These are phyloP conservation scores for Chlamydomonas applanata DNA, from an alignment of 139 green algal species.

Conservation along the genomic window DNA sequence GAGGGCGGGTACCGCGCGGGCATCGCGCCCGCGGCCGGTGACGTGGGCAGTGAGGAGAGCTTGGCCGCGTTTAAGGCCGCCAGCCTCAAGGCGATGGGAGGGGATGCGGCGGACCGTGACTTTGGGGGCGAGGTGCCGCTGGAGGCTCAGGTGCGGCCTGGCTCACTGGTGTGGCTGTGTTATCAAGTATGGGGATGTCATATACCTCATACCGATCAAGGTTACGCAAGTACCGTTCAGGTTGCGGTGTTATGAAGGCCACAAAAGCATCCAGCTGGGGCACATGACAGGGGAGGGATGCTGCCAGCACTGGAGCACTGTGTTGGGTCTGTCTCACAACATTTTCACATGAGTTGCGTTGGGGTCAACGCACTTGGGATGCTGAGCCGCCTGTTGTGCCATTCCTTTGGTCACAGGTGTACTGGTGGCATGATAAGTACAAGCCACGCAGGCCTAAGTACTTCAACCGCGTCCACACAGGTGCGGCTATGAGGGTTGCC, in stretches of 20 bases:
- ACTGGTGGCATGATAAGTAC: slow-evolving; percentile 99
- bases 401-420: slow-evolving; percentile 62
- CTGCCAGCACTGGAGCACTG: too few relatives aligned
- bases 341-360: too few relatives aligned
- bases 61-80: slow-evolving; percentile 14
- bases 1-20: background rate
- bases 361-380: too few relatives aligned
- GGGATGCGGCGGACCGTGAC: slow-evolving; percentile 59
- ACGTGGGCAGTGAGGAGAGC: background rate
- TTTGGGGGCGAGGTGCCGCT: slow-evolving; percentile 73
- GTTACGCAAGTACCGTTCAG: too few relatives aligned
- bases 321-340: too few relatives aligned
- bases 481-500: slow-evolving; percentile 5
- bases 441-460: slow-evolving; percentile 96
- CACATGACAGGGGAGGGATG: too few relatives aligned
- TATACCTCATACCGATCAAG: too few relatives aligned
- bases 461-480: slow-evolving; percentile 96
- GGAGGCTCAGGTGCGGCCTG: slow-evolving; percentile 51
- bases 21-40: background rate
- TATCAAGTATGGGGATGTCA: too few relatives aligned
- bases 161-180: too few relatives aligned
- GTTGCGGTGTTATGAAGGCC: too few relatives aligned
- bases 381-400: too few relatives aligned
- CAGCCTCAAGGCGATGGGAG: slow-evolving; percentile 50
- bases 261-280: too few relatives aligned